Evolutionary conservation across 345 rosid species (phyloP).

Genomic region (Aquilaria malaccensis): DNA sequence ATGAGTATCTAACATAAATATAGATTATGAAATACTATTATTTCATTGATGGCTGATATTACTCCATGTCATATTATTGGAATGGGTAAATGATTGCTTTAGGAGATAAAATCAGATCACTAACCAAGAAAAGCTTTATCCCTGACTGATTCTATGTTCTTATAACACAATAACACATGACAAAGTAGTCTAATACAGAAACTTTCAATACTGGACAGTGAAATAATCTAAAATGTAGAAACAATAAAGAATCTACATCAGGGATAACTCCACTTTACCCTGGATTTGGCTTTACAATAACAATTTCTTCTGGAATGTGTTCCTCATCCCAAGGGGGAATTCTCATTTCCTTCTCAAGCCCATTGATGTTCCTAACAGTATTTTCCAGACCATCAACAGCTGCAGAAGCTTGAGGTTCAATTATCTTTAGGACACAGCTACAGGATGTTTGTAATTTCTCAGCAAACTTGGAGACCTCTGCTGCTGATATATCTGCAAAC

Average conservation of each 20-base stretch:
- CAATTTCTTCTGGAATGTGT: conserved; percentile 77
- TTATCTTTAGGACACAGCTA: conserved; percentile 68
- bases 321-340: conserved; percentile 81
- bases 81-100: too few species aligned
- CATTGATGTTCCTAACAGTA: conserved; percentile 36
- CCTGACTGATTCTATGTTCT: too few species aligned
- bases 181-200: too few species aligned
- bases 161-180: too few species aligned
- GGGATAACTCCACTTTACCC: conserved; percentile 36
- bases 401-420: conserved; percentile 66
- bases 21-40: too few species aligned
- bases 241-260: conserved; percentile 5
- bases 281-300: conserved; percentile 48
- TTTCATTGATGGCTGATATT: too few species aligned
- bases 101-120: background rate
- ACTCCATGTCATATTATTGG: too few species aligned
- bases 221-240: background rate
- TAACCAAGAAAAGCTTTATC: background rate
- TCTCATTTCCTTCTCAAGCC: conserved; percentile 43
- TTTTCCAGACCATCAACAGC: conserved; percentile 53
- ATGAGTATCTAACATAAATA: too few species aligned
- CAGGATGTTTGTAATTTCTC: conserved; percentile 56
- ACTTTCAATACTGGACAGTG: background rate
- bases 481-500: conserved; percentile 55
- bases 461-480: conserved; percentile 60